A percentile compares a stretch with the other conserved stretches of the same genome.
phyloP scores from a whole-genome alignment of 805 yeast genomes.

The Suhomyces sp. region DNA sequence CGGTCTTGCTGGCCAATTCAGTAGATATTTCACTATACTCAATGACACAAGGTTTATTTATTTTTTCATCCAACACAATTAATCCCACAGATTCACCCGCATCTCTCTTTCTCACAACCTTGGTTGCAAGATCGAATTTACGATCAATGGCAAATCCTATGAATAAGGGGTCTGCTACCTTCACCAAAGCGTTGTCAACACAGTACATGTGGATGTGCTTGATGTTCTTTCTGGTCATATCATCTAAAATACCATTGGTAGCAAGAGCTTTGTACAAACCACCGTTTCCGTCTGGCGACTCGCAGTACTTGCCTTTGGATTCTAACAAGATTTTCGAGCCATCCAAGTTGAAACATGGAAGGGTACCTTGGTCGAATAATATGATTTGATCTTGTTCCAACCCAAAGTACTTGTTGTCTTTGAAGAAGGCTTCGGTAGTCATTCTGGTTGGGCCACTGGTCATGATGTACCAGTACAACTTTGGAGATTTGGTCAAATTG shows the following conservation, averaged over 20 bases:
- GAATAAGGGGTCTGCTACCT: slow-evolving; percentile 88
- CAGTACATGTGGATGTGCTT: slow-evolving; percentile 95
- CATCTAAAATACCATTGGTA: slow-evolving; percentile 61
- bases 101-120: slow-evolving; percentile 89
- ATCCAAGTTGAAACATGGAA: slow-evolving; percentile 77
- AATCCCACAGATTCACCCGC: slow-evolving; percentile 89
- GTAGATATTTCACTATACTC: slow-evolving; percentile 88
- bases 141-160: slow-evolving; percentile 78
- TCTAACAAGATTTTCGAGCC: slow-evolving; percentile 72
- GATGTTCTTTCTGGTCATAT: slow-evolving; percentile 63
- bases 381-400: slow-evolving; percentile 54
- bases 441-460: slow-evolving; percentile 84
- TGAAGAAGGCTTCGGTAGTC: slow-evolving; percentile 71
- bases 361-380: slow-evolving; percentile 91
- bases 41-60: slow-evolving; percentile 77
- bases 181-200: slow-evolving; percentile 90
- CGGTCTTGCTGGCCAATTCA: slow-evolving; percentile 67
- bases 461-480: slow-evolving; percentile 88
- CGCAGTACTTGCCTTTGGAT: slow-evolving; percentile 53
- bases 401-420: slow-evolving; percentile 66
- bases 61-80: slow-evolving; percentile 63
- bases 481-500: slow-evolving; percentile 19
- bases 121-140: slow-evolving; percentile 76
- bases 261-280: slow-evolving; percentile 86
- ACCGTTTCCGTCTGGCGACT: slow-evolving; percentile 98